These are phyloP conservation scores for Hyphopichia burtonii DNA, from an alignment of 1,139 yeast species.

Conservation along the genomic window DNA sequence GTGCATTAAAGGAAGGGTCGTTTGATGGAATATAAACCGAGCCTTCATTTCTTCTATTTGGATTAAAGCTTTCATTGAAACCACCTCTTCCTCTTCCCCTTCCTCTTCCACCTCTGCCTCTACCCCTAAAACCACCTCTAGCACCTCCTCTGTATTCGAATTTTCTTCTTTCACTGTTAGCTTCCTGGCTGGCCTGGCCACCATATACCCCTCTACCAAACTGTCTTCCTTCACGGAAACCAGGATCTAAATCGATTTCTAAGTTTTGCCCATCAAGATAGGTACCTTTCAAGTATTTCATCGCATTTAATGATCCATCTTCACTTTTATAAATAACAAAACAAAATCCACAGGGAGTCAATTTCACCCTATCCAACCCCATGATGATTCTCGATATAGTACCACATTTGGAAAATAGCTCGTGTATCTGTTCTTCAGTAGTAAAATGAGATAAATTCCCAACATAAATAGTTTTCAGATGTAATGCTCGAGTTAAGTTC, in stretches of 20 bases:
- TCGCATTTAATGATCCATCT: conserved; percentile 73
- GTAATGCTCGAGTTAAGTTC: conserved; percentile 61
- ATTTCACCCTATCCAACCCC: conserved; percentile 88
- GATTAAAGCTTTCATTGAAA: neutral
- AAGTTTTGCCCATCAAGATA: conserved; percentile 77
- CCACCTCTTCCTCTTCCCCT: conserved; percentile 10
- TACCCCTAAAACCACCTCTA: conserved; percentile 17
- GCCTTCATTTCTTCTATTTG: conserved; percentile 11
- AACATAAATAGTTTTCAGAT: conserved; percentile 76
- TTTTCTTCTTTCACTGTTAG: conserved; percentile 20
- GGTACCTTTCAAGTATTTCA: conserved; percentile 77
- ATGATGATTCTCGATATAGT: conserved; percentile 74
- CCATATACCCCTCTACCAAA: conserved; percentile 91
- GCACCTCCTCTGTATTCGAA: conserved; percentile 25
- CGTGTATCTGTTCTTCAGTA: conserved; percentile 90
- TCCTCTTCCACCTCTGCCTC: conserved; percentile 21
- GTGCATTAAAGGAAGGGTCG: conserved; percentile 17
- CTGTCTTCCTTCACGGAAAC: conserved; percentile 91
- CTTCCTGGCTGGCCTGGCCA: conserved; percentile 64
- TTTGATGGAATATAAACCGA: conserved; percentile 19
- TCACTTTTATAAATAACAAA: conserved; percentile 74
- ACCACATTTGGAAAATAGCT: conserved; percentile 79
- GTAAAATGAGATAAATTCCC: conserved; percentile 85
- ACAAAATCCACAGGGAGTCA: conserved; percentile 95
- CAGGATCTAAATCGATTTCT: conserved; percentile 90